A percentile compares a stretch with the other conserved stretches of the same genome.
Evolutionary conservation across 176 grass and related monocot species (phyloP).

Genomic region (Tillandsia leiboldiana): DNA sequence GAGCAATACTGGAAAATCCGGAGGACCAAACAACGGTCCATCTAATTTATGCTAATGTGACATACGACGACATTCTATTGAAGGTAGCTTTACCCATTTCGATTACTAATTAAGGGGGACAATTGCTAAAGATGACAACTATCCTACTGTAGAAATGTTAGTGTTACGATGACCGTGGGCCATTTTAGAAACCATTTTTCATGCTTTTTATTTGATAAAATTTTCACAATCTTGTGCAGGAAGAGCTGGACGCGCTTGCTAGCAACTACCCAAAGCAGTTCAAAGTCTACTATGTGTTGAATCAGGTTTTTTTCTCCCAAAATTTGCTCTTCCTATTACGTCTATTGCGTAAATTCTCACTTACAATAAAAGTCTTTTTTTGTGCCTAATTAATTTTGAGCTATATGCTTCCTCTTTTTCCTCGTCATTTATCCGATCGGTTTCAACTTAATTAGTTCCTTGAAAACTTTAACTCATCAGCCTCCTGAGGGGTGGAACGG

Average conservation of each 20-base stretch:
- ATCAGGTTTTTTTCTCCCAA: conserved; percentile 44
- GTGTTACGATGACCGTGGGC: no score
- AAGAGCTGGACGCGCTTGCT: conserved; percentile 71
- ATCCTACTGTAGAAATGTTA: no score
- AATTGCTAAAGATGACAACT: no score
- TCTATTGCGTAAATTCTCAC: not conserved
- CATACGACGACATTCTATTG: conserved; percentile 86
- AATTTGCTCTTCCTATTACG: not conserved
- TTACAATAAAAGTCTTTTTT: not conserved
- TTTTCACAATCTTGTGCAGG: conserved; percentile 43
- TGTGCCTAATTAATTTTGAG: not conserved
- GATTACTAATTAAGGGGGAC: not conserved
- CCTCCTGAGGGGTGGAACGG: conserved; percentile 83
- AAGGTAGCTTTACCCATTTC: conserved; percentile 41
- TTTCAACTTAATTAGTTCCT: not conserved
- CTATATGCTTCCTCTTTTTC: not conserved
- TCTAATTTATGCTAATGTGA: conserved; percentile 92
- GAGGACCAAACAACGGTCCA: conserved; percentile 69
- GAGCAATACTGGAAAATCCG: conserved; percentile 91
- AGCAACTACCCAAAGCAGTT: conserved; percentile 50
- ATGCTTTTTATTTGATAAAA: not conserved
- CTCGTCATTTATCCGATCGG: not conserved
- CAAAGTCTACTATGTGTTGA: conserved; percentile 85
- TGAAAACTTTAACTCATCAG: conserved; percentile 32
- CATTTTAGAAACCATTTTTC: no score